These are phyloP conservation scores for Penicillium daleae DNA, from an alignment of 495 filamentous ascomycete genomes.

Conservation along the genomic window DNA sequence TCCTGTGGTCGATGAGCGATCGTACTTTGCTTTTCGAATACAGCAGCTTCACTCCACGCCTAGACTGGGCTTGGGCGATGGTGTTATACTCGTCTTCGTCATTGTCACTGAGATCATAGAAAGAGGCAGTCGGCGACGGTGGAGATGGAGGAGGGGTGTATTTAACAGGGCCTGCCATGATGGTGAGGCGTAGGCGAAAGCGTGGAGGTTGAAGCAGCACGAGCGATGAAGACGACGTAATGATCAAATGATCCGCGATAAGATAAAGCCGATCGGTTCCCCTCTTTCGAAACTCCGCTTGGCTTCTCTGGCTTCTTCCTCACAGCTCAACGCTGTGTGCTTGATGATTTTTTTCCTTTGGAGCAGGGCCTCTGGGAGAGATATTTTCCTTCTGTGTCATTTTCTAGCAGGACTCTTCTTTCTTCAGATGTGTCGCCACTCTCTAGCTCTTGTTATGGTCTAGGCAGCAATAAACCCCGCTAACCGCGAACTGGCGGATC, in stretches of 20 bases:
- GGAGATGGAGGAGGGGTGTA: conserved; percentile 54
- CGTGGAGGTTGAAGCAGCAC: conserved; percentile 7
- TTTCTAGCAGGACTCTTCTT: neutral
- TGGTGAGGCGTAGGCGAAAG: conserved; percentile 10
- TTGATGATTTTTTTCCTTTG: neutral
- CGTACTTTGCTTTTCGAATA: conserved; percentile 94
- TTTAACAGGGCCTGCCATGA: conserved; percentile 40
- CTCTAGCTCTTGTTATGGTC: neutral
- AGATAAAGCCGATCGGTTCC: conserved; percentile 21
- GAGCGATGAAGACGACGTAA: conserved; percentile 26
- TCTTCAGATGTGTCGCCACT: neutral
- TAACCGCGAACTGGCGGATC: neutral
- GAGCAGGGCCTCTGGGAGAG: too few relatives aligned
- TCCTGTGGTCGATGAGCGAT: neutral
- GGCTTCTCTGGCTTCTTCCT: neutral
- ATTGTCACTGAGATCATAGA: conserved; percentile 96
- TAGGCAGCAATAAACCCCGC: conserved; percentile 4
- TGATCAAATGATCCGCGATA: conserved; percentile 27
- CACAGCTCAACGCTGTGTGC: neutral
- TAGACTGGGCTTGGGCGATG: conserved; percentile 79
- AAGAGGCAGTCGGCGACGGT: conserved; percentile 83
- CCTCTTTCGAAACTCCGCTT: conserved; percentile 11
- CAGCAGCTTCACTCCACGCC: conserved; percentile 90
- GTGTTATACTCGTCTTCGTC: conserved; percentile 96
- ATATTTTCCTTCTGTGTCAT: too few relatives aligned